Base-by-base conservation (phyloP, 2,329 filamentous ascomycete genomes). In the Diaporthe sp. region DNA sequence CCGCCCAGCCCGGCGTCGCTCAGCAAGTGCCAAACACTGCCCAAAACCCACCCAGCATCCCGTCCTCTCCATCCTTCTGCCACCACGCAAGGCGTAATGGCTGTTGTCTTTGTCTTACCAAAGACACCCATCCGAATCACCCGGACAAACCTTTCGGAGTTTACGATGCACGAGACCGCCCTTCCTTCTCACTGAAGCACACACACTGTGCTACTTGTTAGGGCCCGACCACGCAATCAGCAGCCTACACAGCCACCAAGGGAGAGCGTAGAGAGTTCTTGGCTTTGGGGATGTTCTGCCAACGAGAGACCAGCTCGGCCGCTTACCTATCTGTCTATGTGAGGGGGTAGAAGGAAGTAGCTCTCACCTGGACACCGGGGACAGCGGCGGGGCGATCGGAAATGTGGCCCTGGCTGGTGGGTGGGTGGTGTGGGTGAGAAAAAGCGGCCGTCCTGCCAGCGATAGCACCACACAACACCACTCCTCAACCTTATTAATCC, bases 231-330 rank as follows among this genome's bases (percentile, higher is more conserved):
- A 53, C 65, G 65, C 65, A 53, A 68, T 37, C 63, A 17, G 63
- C 44, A 68, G n/a, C 44, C 65, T 53, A 53, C 65, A 68, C 65
- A 68, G 65, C 65, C 65, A 68, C 65, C 65, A 53, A 68, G 65
- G 47, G 65, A 53, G 65, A 68, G 65, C 65, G 65, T 53, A 51
- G 34, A 53, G 22, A 3, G 13, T 55, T 28, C 65, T 68, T 68
- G 65, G 65, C 47, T 28, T 12, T 47, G 20, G 7, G 13, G 31
- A 9, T 17, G 17, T 4, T 34, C 63, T 53, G 22, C 63, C 63
- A 68, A 53, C 63, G 22, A 68, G 31, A 68, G 20, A 39, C 47
- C 31, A 68, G 63, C 44, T 53, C 51, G 31, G 25, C 28, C 10
- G 47, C 63, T 51, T 37, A 31, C 37, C 25, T 15, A 47, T 34